Percentiles rank a stretch among this genome's conserved stretches.
Conservation (phyloP, 2,329 filamentous ascomycete species). For the Nakataea oryzae region DNA sequence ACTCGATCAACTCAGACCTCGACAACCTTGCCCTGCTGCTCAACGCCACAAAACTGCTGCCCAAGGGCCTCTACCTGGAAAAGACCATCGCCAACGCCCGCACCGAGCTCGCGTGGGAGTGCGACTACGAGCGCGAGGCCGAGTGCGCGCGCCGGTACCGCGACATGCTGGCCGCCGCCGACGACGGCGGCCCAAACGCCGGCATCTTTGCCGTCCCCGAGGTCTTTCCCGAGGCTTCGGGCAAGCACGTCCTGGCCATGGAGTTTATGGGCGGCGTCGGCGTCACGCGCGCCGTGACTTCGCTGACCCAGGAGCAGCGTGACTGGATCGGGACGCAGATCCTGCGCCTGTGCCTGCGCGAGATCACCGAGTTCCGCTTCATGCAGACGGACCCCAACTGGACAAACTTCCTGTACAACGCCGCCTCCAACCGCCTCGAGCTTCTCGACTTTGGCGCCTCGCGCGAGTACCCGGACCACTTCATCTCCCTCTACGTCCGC, state of each 20-base stretch:
- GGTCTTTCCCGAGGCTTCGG: constrained; percentile 11
- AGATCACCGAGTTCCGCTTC: constrained; percentile 89
- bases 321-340: constrained; percentile 97
- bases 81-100: constrained; percentile 96
- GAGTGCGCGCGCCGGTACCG: constrained; percentile 68
- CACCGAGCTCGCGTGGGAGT: constrained; percentile 90
- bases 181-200: constrained; percentile 37
- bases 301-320: constrained; percentile 70
- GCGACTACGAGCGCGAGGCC: constrained; percentile 86
- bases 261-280: constrained; percentile 79
- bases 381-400: constrained; percentile 99
- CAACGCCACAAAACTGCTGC: constrained; percentile 80
- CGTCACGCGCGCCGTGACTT: constrained; percentile 69
- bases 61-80: constrained; percentile 86
- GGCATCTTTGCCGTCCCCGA: constrained; percentile 67
- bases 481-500: constrained; percentile 69
- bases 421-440: constrained; percentile 61
- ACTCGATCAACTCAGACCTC: constrained; percentile 92
- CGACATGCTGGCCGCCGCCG: constrained; percentile 50
- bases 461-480: constrained; percentile 70
- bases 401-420: constrained; percentile 96
- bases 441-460: constrained; percentile 93
- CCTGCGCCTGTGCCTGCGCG: constrained; percentile 79
- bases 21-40: constrained; percentile 88
- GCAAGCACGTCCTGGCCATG: constrained; percentile 52